A percentile compares a stretch with the other conserved stretches of the same genome.
These are phyloP conservation scores for Parmelia sp. DNA, from an alignment of 495 filamentous ascomycete species.

Conservation along the genomic window DNA sequence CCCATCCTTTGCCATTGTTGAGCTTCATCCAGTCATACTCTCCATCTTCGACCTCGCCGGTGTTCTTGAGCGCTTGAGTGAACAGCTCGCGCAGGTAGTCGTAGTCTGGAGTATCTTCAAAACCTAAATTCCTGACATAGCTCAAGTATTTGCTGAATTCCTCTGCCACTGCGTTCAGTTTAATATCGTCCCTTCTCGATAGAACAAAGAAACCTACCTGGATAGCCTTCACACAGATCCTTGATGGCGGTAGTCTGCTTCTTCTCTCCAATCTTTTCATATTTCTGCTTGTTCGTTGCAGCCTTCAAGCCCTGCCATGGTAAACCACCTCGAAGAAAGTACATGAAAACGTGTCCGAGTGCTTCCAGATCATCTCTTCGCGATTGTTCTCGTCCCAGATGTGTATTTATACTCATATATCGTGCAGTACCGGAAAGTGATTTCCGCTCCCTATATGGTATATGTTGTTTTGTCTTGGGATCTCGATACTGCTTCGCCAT, in stretches of 20 bases:
- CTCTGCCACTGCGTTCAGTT: slow-evolving; percentile 43
- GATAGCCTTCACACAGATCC: slow-evolving; percentile 93
- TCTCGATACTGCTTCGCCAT: slow-evolving; percentile 99
- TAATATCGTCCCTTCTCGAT: slow-evolving; percentile 13
- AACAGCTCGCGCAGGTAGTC: slow-evolving; percentile 95
- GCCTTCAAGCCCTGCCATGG: slow-evolving; percentile 99
- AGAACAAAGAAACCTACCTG: slow-evolving; percentile 44
- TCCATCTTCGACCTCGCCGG: slow-evolving; percentile 92
- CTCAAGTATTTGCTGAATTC: slow-evolving; percentile 97
- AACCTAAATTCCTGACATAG: slow-evolving; percentile 95
- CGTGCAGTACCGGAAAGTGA: slow-evolving; percentile 93
- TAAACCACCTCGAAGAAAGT: slow-evolving; percentile 91
- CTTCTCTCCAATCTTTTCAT: slow-evolving; percentile 99
- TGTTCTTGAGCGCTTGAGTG: slow-evolving; percentile 91
- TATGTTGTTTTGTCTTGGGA: slow-evolving; percentile 98
- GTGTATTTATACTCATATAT: slow-evolving; percentile 99
- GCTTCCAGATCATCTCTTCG: slow-evolving; percentile 95
- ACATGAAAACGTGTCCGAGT: slow-evolving; percentile 98
- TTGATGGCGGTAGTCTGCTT: slow-evolving; percentile 97
- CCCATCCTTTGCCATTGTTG: slow-evolving; percentile 91
- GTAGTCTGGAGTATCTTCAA: slow-evolving; percentile 98
- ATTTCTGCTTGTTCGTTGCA: slow-evolving; percentile 99
- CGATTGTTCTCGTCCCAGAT: slow-evolving; percentile 93
- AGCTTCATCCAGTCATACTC: slow-evolving; percentile 99
- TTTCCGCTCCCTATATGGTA: slow-evolving; percentile 96